Conservation (phyloP, 2,329 filamentous ascomycete species). For the Calonectria honghensis region DNA sequence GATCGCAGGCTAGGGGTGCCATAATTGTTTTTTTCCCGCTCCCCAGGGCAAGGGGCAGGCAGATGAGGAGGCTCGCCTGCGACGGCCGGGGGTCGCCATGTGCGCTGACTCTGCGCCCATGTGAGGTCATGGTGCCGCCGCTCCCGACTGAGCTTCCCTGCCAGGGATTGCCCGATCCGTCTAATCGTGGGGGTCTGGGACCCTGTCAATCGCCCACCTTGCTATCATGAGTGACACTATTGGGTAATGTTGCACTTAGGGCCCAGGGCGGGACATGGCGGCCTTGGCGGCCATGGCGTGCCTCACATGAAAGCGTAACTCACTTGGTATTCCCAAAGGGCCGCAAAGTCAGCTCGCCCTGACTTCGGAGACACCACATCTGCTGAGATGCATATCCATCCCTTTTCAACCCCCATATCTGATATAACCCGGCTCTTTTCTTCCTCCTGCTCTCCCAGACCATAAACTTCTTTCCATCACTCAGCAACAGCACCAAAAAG, state of each 20-base stretch:
- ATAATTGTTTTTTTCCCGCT: background rate
- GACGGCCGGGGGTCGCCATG: constrained; percentile 40
- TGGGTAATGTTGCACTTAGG: constrained; percentile 45
- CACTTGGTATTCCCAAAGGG: constrained; percentile 26
- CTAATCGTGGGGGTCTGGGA: constrained; percentile 52
- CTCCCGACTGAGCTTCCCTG: constrained; percentile 44
- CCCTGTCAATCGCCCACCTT: constrained; percentile 55
- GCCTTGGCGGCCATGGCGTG: constrained; percentile 44
- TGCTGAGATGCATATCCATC: constrained; percentile 33
- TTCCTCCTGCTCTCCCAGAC: background rate
- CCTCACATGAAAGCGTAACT: constrained; percentile 38
- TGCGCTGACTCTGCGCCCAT: constrained; percentile 49
- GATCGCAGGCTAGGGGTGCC: constrained; percentile 16
- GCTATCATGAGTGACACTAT: constrained; percentile 54
- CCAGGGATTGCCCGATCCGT: constrained; percentile 53
- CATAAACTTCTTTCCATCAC: background rate
- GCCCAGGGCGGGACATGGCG: constrained; percentile 35
- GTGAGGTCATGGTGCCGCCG: constrained; percentile 48
- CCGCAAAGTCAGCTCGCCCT: constrained; percentile 27
- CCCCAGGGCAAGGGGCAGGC: constrained; percentile 4
- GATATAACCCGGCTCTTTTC: constrained; percentile 7
- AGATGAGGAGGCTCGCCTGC: constrained; percentile 37
- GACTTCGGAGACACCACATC: constrained; percentile 24
- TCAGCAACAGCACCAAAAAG: background rate
- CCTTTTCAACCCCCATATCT: constrained; percentile 18